Evolutionary conservation across 805 yeast genomes (phyloP).

Genomic region (Candida boleticola): DNA sequence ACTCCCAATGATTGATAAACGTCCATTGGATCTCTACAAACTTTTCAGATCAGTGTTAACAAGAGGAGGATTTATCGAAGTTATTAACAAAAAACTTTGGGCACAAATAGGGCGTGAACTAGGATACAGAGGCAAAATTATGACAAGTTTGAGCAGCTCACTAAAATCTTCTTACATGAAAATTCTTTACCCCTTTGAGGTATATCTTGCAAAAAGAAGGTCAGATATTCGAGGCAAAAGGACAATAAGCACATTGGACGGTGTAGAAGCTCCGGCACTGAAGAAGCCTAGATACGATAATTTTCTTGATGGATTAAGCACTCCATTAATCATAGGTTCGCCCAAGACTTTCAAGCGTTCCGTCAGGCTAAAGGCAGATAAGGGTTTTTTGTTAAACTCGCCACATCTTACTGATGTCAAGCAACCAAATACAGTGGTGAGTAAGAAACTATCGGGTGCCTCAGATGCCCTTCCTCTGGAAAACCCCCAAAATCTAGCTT

Average conservation of each 20-base stretch:
- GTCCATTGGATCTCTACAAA: slow-evolving; percentile 62
- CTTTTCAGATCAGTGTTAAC: slow-evolving; percentile 55
- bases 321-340: slow-evolving; percentile 46
- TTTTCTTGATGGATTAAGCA: not conserved
- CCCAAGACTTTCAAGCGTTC: slow-evolving; percentile 45
- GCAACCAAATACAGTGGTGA: slow-evolving; percentile 15
- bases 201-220: slow-evolving; percentile 13
- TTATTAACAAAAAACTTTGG: slow-evolving; percentile 71
- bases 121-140: slow-evolving; percentile 70
- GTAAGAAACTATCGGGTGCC: not conserved
- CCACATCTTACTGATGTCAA: slow-evolving; percentile 48
- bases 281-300: not conserved
- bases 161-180: slow-evolving; percentile 58
- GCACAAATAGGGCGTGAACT: slow-evolving; percentile 79
- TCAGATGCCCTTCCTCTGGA: not conserved
- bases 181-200: slow-evolving; percentile 32
- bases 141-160: slow-evolving; percentile 69
- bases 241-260: not conserved
- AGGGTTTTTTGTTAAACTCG: slow-evolving; percentile 52
- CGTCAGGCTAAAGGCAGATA: slow-evolving; percentile 42
- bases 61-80: slow-evolving; percentile 66
- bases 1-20: slow-evolving; percentile 65
- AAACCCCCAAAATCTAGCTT: not conserved
- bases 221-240: not conserved
- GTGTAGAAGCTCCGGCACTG: not conserved